Conservation (phyloP, 805 yeast species). For the Starmerella stellata region DNA sequence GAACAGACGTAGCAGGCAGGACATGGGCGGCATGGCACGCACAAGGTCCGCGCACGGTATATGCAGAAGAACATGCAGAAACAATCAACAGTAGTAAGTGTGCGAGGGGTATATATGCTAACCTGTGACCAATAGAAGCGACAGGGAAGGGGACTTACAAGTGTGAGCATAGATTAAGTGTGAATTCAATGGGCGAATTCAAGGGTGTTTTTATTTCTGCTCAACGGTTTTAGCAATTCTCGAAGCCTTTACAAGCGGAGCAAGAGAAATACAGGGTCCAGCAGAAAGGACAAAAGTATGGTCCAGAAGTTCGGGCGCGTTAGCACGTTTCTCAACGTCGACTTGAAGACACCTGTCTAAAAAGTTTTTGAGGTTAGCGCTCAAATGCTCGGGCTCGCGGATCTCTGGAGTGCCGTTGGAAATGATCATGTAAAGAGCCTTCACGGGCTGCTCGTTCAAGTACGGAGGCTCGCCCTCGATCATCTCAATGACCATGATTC, state of each 20-base stretch:
- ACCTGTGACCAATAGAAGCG: too few species aligned
- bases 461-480: conserved; percentile 98
- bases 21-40: too few species aligned
- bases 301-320: conserved; percentile 51
- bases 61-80: too few species aligned
- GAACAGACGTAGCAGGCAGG: too few species aligned
- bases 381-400: conserved; percentile 69
- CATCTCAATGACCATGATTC: conserved; percentile 97
- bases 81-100: too few species aligned
- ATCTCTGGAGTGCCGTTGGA: conserved; percentile 91
- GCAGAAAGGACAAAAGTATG: conserved; percentile 36
- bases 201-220: conserved; percentile 9
- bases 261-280: conserved; percentile 20
- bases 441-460: conserved; percentile 82
- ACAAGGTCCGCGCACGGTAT: too few species aligned
- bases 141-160: too few species aligned
- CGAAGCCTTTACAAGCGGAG: conserved; percentile 24
- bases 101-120: too few species aligned
- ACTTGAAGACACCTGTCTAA: conserved; percentile 66
- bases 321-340: conserved; percentile 61
- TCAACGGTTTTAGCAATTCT: conserved; percentile 18
- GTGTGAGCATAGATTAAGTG: too few species aligned
- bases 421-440: conserved; percentile 85
- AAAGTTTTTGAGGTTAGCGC: conserved; percentile 47
- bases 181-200: too few species aligned